A percentile compares a stretch with the other conserved stretches of the same genome.
These are phyloP conservation scores for Penicillium longicatenatum DNA, from an alignment of 495 filamentous ascomycete genomes.

Conservation along the genomic window DNA sequence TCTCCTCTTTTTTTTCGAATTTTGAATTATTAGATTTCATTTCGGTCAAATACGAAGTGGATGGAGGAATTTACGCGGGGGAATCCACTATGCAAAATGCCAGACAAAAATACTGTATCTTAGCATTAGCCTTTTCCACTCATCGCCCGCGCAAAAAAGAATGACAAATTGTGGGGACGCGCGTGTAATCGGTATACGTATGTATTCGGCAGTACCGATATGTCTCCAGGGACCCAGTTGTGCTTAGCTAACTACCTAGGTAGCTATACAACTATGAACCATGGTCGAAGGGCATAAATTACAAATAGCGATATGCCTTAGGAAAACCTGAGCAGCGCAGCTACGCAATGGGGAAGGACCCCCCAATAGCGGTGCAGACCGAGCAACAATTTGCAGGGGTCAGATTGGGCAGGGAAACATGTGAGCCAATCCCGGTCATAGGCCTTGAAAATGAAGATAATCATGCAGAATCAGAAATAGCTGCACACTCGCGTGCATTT, in stretches of 20 bases:
- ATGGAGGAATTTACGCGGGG: constrained; percentile 13
- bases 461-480: constrained; percentile 16
- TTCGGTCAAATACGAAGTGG: constrained; percentile 6
- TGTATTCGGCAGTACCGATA: constrained; percentile 4
- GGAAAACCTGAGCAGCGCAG: neutral
- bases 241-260: neutral
- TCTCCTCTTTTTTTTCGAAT: constrained; percentile 15
- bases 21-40: neutral
- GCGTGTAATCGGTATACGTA: constrained; percentile 2
- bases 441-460: constrained; percentile 5
- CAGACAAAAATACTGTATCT: constrained; percentile 2
- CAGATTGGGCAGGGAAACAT: constrained; percentile 12
- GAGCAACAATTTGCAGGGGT: constrained; percentile 3
- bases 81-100: constrained; percentile 12
- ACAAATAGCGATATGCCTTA: neutral
- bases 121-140: constrained; percentile 10
- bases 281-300: neutral
- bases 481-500: constrained; percentile 16
- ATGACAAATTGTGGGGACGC: constrained; percentile 24
- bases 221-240: neutral
- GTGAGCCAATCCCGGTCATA: constrained; percentile 14
- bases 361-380: neutral
- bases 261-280: neutral
- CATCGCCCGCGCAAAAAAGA: neutral
- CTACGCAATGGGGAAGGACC: neutral